These are phyloP conservation scores for Nitzschia putrida DNA, from an alignment of 108 stramenopile species.

Conservation along the genomic window DNA sequence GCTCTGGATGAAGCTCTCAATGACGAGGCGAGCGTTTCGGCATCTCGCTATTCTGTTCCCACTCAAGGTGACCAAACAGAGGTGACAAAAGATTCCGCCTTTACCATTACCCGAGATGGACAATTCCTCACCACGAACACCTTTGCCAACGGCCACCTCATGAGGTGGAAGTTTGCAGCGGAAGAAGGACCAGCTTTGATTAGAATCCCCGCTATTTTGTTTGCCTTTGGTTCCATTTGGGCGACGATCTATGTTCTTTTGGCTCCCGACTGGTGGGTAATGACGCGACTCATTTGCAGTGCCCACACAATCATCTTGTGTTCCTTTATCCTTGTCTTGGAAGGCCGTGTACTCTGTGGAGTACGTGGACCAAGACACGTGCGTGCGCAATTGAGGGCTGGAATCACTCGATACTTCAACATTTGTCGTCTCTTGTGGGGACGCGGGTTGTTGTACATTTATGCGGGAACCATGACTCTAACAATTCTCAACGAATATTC, in stretches of 20 bases:
- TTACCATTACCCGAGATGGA: constrained; percentile 31
- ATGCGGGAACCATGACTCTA: constrained; percentile 48
- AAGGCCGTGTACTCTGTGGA: constrained; percentile 36
- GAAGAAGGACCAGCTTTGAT: constrained; percentile 53
- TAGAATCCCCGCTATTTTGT: constrained; percentile 34
- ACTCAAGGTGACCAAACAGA: not conserved
- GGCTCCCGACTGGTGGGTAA: constrained; percentile 17
- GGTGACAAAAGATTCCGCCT: constrained; percentile 5
- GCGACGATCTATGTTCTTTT: constrained; percentile 40
- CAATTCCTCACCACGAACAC: constrained; percentile 36
- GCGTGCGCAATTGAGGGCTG: constrained; percentile 37
- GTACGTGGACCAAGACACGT: constrained; percentile 29
- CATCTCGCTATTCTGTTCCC: not conserved
- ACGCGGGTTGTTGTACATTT: constrained; percentile 55
- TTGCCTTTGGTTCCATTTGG: constrained; percentile 29
- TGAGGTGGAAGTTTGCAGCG: constrained; percentile 56
- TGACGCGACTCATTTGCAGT: constrained; percentile 28
- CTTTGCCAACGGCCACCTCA: constrained; percentile 53
- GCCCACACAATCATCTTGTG: constrained; percentile 28
- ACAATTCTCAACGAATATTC: constrained; percentile 30
- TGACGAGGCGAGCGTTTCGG: not conserved
- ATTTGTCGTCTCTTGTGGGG: constrained; percentile 58
- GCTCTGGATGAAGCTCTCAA: constrained; percentile 2
- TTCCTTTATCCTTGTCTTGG: constrained; percentile 43
- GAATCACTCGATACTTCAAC: constrained; percentile 40